Evolutionary conservation across 1,139 yeast genomes (phyloP), one percentile per base, ranked within the genome.

Genomic region (Protomyces macrosporus): DNA sequence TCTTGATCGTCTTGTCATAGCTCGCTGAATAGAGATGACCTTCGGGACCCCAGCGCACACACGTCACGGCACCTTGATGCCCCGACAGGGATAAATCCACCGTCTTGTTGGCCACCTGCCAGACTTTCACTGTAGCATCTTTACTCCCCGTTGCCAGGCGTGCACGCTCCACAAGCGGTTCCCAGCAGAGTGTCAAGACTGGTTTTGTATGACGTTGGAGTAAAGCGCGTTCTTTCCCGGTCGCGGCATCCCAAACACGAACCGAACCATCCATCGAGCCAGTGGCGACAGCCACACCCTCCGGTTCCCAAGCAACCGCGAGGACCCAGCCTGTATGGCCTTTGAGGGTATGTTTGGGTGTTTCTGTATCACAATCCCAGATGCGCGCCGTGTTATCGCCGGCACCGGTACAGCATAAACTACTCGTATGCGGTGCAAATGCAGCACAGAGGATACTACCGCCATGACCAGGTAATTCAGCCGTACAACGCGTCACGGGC

Each of bases 301-400:
- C 90, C 2, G 98, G 97, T 23, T 96, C 87, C 85, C 95, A 93
- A 3, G 89, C 79, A n/a, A 88, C 97, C 72, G 96, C 87, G 56
- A 93, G 78, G 6, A 93, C 98, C 97, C 98, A 95, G 76, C 90
- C 90, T 16, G 84, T 78, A 72, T 93, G 99, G 0, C 98, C 98
- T 14, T 79, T 73, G 63, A 95, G 78, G 0, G 96, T 89, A 67
- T 84, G 82, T 72, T 85, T 78, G 4, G 97, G 97, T 0, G 98
- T 93, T 71, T 89, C 95, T 0, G 98, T 91, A 72, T 90, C 88
- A 75, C 97, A 88, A 75, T 91, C 98, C 99, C 99, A 93, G 61
- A 93, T 84, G 72, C 98, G 81, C 3, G 98, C 98, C n/a, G 98
- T 91, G 53, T 88, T 84, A 74, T 93, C 99, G 54, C 99, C 99